Evolutionary conservation across 768 basidiomycete species (phyloP).

Genomic region (Agaricus sinodeliciosus): DNA sequence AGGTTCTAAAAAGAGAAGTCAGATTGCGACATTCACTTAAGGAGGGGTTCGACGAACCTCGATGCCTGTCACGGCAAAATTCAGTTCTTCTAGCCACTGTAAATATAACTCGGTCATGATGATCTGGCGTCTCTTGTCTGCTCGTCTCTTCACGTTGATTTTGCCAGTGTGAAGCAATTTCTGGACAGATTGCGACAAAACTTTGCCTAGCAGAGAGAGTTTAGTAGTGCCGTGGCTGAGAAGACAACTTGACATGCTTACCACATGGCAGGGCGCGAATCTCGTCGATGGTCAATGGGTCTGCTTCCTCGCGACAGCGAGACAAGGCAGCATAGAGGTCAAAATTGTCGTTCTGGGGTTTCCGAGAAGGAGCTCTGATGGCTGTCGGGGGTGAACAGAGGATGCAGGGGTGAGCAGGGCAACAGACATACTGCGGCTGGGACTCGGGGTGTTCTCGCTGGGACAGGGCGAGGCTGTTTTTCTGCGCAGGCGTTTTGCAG

Average conservation of each 20-base stretch:
- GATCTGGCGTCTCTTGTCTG: conserved; percentile 21
- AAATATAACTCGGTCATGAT: conserved; percentile 38
- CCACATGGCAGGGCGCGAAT: conserved; percentile 10
- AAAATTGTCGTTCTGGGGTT: neutral
- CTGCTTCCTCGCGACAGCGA: neutral
- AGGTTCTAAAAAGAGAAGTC: conserved; percentile 22
- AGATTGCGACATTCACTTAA: neutral
- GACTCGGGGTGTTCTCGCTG: conserved; percentile 18
- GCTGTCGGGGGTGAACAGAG: neutral
- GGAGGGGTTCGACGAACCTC: conserved; percentile 22
- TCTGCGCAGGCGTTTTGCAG: neutral
- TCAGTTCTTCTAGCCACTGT: conserved; percentile 32
- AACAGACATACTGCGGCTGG: neutral
- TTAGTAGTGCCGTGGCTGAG: neutral
- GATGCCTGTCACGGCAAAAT: conserved; percentile 30
- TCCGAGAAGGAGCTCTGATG: neutral
- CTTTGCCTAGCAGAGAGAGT: neutral
- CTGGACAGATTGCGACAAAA: conserved; percentile 17
- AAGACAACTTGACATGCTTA: conserved; percentile 8
- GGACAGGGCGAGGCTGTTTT: conserved; percentile 16
- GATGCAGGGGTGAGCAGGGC: no score
- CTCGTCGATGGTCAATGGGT: neutral
- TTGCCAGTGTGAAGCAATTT: conserved; percentile 27
- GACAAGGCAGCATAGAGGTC: neutral
- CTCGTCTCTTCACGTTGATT: conserved; percentile 22